Evolutionary conservation across 2,329 filamentous ascomycete species (phyloP), one percentile per base, ranked within the genome.

Genomic region (Fusarium irregulare): DNA sequence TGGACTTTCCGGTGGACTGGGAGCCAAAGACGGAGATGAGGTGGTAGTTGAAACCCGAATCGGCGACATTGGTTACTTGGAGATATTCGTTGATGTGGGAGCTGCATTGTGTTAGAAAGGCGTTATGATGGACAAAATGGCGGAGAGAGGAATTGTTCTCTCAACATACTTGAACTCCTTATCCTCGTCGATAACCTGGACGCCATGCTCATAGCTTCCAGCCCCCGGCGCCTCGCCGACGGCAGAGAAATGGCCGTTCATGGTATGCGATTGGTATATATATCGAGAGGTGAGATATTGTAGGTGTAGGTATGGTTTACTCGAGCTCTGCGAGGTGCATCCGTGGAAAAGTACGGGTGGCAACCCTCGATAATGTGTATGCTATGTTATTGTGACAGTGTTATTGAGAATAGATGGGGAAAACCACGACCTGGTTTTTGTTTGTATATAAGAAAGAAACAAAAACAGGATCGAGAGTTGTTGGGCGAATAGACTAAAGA

Each of bases 21-120:
- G 95, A 98, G 45, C 96, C 96, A 80, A 99, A 99, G 77, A 99
- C 96, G 76, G 95, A 98, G 79, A 99, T 98, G 78, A 99, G 89
- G 82, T 99, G 96, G 83, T 99, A 99, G 84, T 98, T 97, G 88
- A 99, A 99, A 78, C 96, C 96, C 69, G 94, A 90, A 66, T 93
- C 90, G 73, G 93, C 92, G 74, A 97, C 90, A 76, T 92, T 87
- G 79, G 94, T 93, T 71, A 90, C 84, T 72, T 88, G 87, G 73
- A 99, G 89, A 80, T 99, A 99, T 63, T 90, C 88, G 76, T 90
- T 91, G 76, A 99, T 84, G 76, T 93, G 89, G 61, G 88, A 82
- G 81, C 93, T 97, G 76, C 25, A 21, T 57, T 25, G 16, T 55
- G 56, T 74, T 53, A 74, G 62, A 41, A 48, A 48, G 62, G 23